These are phyloP conservation scores for Globisporangium cystogenes DNA, from an alignment of 352 stramenopile species.

Conservation along the genomic window DNA sequence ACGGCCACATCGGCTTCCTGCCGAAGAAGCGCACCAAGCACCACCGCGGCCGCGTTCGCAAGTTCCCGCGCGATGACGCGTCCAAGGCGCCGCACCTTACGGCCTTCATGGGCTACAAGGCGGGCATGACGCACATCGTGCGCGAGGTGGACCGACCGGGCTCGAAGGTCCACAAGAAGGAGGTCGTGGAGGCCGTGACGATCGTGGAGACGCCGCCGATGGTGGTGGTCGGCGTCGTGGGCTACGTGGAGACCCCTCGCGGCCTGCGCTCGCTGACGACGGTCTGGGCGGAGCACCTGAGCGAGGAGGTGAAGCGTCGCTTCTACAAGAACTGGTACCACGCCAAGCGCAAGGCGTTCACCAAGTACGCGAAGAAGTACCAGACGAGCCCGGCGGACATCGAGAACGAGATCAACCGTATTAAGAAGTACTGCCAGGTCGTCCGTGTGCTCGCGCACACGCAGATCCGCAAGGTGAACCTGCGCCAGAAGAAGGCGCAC, in stretches of 20 bases:
- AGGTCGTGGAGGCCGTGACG: slow-evolving; percentile 98
- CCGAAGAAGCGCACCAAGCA: slow-evolving; percentile 99
- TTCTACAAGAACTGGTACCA: slow-evolving; percentile 99
- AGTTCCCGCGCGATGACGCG: slow-evolving; percentile 98
- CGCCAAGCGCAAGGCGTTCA: slow-evolving; percentile 99
- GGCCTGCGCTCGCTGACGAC: slow-evolving; percentile 98
- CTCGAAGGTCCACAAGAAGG: slow-evolving; percentile 99
- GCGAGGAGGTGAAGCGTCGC: slow-evolving; percentile 98
- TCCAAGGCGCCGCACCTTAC: slow-evolving; percentile 97
- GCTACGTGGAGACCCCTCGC: slow-evolving; percentile 99
- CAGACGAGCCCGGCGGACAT: slow-evolving; percentile 89
- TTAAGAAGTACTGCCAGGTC: slow-evolving; percentile 99
- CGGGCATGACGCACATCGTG: slow-evolving; percentile 99
- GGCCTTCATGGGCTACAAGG: slow-evolving; percentile 99
- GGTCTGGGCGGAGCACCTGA: slow-evolving; percentile 99
- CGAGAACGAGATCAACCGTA: slow-evolving; percentile 97
- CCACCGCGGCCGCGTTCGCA: slow-evolving; percentile 97
- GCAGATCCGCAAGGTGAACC: slow-evolving; percentile 98
- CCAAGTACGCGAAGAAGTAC: slow-evolving; percentile 99
- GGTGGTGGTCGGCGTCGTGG: slow-evolving; percentile 99
- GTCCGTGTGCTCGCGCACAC: slow-evolving; percentile 99
- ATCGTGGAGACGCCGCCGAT: slow-evolving; percentile 99
- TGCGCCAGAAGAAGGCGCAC: slow-evolving; percentile 99
- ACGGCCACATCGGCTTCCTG: slow-evolving; percentile 98
- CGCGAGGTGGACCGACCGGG: slow-evolving; percentile 98